These are phyloP conservation scores for Nigrograna mackinnonii DNA, from an alignment of 2,329 filamentous ascomycete genomes.

Conservation along the genomic window DNA sequence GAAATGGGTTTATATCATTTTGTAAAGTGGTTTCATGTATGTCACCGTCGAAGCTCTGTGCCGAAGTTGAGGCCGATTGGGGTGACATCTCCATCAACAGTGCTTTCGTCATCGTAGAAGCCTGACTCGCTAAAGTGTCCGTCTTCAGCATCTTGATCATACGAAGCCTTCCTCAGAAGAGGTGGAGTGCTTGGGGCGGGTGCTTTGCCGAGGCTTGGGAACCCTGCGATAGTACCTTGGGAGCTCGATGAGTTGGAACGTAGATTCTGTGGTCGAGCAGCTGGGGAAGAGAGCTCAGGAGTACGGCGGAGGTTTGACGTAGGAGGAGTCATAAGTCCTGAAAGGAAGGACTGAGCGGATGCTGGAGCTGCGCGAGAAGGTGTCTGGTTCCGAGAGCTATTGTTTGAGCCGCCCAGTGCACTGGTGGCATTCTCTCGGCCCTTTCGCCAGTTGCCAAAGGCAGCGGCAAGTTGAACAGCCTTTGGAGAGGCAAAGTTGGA, in stretches of 20 bases:
- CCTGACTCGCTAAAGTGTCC: constrained; percentile 50
- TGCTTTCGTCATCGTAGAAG: constrained; percentile 56
- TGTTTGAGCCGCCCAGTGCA: constrained; percentile 40
- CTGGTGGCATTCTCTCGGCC: constrained; percentile 55
- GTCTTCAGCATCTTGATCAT: constrained; percentile 63
- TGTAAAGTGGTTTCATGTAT: not conserved
- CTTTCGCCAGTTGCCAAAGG: constrained; percentile 94
- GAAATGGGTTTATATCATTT: constrained; percentile 8
- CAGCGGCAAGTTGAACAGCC: constrained; percentile 89
- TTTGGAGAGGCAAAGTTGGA: constrained; percentile 80
- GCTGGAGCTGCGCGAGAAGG: constrained; percentile 44
- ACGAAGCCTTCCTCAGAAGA: constrained; percentile 58
- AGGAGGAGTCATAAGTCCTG: constrained; percentile 88
- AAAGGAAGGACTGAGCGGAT: constrained; percentile 65
- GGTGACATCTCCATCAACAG: constrained; percentile 42
- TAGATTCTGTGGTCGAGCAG: constrained; percentile 23
- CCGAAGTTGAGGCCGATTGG: constrained; percentile 39
- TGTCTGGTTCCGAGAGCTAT: constrained; percentile 32
- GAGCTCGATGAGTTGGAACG: constrained; percentile 32
- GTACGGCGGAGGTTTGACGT: constrained; percentile 71
- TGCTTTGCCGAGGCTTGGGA: constrained; percentile 33
- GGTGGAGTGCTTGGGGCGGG: constrained; percentile 52
- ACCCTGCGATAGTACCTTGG: constrained; percentile 31
- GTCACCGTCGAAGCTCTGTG: constrained; percentile 21
- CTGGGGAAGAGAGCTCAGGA: constrained; percentile 49